Evolutionary conservation across 2,329 filamentous ascomycete species (phyloP).

Genomic region (Aspergillus awamori): DNA sequence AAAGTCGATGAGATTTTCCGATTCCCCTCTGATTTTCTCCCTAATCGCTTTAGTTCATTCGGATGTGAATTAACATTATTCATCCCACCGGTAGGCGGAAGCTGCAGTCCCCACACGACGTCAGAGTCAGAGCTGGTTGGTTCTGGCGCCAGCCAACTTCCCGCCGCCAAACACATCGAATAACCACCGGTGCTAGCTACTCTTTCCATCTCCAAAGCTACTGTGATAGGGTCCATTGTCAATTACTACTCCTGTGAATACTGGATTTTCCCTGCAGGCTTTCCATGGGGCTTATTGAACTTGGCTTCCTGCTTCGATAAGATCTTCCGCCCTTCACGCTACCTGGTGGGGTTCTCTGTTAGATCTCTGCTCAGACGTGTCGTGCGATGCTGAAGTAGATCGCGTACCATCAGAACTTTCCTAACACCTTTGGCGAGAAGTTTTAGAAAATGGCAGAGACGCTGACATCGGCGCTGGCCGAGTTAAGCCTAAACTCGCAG

Average conservation of each 20-base stretch:
- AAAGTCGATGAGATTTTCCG: not conserved
- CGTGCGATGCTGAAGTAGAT: not conserved
- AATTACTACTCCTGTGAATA: slow-evolving; percentile 6
- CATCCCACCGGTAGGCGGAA: not conserved
- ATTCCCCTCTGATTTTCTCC: no score
- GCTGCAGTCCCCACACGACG: slow-evolving; percentile 30
- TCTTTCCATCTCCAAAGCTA: slow-evolving; percentile 4
- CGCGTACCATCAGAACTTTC: not conserved
- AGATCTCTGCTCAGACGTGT: not conserved
- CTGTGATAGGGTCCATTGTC: not conserved
- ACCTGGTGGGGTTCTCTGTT: not conserved
- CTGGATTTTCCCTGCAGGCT: not conserved
- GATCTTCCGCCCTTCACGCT: not conserved
- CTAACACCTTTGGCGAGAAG: not conserved
- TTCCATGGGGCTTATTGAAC: not conserved
- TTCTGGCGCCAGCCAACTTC: slow-evolving; percentile 13
- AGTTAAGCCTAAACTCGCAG: slow-evolving; percentile 32
- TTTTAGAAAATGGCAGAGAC: slow-evolving; percentile 28
- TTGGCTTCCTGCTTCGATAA: not conserved
- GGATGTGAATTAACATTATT: not conserved
- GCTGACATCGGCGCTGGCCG: slow-evolving; percentile 31
- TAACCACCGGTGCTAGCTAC: slow-evolving; percentile 2
- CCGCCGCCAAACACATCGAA: slow-evolving; percentile 28
- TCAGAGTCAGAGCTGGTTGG: slow-evolving; percentile 26
- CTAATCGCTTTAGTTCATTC: not conserved